These are phyloP conservation scores for Nemania sp. DNA, from an alignment of 2,329 filamentous ascomycete species.

Conservation along the genomic window DNA sequence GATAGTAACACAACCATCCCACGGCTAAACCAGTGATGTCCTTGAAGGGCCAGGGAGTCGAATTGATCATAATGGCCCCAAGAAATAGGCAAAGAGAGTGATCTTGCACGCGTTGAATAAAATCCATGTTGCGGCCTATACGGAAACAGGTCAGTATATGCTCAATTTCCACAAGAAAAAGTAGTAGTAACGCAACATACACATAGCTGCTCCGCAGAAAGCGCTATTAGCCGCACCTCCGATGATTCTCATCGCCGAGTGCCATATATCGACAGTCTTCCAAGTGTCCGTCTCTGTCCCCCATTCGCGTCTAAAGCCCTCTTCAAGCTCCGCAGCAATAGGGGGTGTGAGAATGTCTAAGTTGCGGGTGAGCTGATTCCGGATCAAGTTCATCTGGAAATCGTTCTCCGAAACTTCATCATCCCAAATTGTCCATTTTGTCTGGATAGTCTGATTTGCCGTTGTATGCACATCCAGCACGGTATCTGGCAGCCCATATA, in stretches of 20 bases:
- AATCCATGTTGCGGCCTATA: constrained; percentile 8
- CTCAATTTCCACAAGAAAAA: no score
- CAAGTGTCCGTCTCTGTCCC: background rate
- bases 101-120: background rate
- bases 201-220: constrained; percentile 6
- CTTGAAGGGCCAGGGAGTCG: constrained; percentile 2
- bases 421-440: constrained; percentile 15
- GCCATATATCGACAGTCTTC: constrained; percentile 2
- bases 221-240: constrained; percentile 10
- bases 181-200: no score
- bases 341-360: constrained; percentile 8
- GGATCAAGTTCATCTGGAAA: constrained; percentile 12
- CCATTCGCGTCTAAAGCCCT: constrained; percentile 10
- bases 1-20: constrained; percentile 5
- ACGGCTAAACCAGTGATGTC: background rate
- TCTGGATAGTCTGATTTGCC: constrained; percentile 4
- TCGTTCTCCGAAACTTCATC: background rate
- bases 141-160: no score
- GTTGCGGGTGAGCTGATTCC: constrained; percentile 11
- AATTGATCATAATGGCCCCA: constrained; percentile 7
- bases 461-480: constrained; percentile 4
- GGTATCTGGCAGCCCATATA: constrained; percentile 3
- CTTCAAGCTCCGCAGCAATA: constrained; percentile 8
- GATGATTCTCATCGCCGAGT: constrained; percentile 3
- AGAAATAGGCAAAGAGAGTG: constrained; percentile 9